Percentiles rank a stretch among this genome's conserved stretches.
phyloP scores from a whole-genome alignment of 345 rosid genomes.

The Kernera saxatilis region DNA sequence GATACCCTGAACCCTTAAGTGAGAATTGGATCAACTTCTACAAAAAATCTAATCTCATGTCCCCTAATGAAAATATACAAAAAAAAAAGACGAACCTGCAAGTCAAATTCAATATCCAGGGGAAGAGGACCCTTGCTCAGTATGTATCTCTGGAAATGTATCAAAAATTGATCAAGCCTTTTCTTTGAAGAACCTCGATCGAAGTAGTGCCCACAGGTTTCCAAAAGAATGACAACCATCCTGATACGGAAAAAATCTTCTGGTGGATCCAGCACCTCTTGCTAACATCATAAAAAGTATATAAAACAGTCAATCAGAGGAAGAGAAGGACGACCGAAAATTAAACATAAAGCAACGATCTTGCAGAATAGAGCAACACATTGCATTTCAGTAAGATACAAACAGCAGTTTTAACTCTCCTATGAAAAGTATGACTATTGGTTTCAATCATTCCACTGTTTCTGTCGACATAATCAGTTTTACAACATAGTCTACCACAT shows the following conservation, averaged over 20 bases:
- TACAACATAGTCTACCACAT: neutral
- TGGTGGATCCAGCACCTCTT: constrained; percentile 85
- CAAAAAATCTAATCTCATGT: neutral
- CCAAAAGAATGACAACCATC: constrained; percentile 87
- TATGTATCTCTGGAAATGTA: constrained; percentile 91
- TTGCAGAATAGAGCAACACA: neutral
- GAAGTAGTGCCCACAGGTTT: constrained; percentile 98
- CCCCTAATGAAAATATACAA: neutral
- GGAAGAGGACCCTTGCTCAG: constrained; percentile 83
- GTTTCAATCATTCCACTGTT: neutral
- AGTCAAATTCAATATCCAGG: constrained; percentile 90
- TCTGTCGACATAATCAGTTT: neutral
- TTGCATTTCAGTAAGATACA: neutral
- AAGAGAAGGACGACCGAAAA: neutral
- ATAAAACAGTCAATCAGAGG: constrained; percentile 1
- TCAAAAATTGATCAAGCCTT: constrained; percentile 88
- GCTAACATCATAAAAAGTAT: constrained; percentile 43
- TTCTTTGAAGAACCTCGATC: constrained; percentile 95
- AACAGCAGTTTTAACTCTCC: neutral
- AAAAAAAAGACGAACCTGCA: constrained; percentile 61
- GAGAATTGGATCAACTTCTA: neutral
- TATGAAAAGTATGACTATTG: neutral
- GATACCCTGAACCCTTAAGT: neutral
- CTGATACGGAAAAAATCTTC: constrained; percentile 97
- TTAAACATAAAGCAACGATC: neutral